Evolutionary conservation across 1,284 basidiomycete genomes (phyloP), one percentile per base, ranked within the genome.

Genomic region (Taiwanofungus camphoratus): DNA sequence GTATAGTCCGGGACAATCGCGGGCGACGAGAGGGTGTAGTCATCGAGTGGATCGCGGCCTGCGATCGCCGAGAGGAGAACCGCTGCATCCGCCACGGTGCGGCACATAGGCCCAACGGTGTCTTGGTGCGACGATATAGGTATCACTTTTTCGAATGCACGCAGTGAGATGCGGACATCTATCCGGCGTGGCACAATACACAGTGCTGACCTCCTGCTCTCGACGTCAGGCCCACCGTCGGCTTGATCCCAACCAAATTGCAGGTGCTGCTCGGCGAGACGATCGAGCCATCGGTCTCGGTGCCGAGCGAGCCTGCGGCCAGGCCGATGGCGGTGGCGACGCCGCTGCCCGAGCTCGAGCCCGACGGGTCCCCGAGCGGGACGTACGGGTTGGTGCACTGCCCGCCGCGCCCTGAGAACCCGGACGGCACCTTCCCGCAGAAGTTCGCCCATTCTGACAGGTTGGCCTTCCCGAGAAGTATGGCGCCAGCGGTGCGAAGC

Each of bases 391-490:
- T 76, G 0, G 73, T 76, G 4, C 68, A 63, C 57, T 86, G 82
- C 1, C 82, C 82, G 3, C 80, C 80, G 7, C 80, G 69, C 12
- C 77, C 81, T 18, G 78, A 82, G 70, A 74, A 87, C 4, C 82
- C 83, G 4, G 74, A 76, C 0, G 79, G 65, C 4, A 77, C 48
- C 15, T 66, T 60, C 1, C 80, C 81, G 33, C 82, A 65, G 50
- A 74, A 77, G 53, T 80, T 67, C 1, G 80, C 72, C 61, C 71
- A 82, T 57, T 83, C 81, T 0, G 77, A 80, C 22, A 80, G 61
- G 51, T 74, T 79, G n/a, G 78, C 68, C 56, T 83, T 82, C n/a
- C 77, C 81, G 19, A 87, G 65, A 13, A 87, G 68, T 49, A 87
- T 77, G 1, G 82, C 82, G 3, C 84, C 84, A 3, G 82, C 82